Base-by-base conservation (phyloP, 2,329 filamentous ascomycete species). In the Teratosphaeria pseudoeucalypti region DNA sequence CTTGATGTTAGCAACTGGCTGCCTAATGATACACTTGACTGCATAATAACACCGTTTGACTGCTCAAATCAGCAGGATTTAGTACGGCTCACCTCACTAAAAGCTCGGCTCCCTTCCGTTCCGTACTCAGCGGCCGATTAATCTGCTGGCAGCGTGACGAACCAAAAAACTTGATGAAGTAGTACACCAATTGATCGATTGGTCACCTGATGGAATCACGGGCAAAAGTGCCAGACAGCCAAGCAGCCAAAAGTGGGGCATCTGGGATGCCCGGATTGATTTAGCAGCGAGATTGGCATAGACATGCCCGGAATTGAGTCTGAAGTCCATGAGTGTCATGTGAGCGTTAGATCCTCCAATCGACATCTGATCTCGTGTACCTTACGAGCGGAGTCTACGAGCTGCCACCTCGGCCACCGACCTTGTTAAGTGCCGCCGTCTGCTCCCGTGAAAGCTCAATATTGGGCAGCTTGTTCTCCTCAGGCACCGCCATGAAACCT, bases 401-500 rank as follows among this genome's bases (percentile, higher is more conserved):
- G 26, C 34, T 43, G 19, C 71, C 71, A 23, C 81, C 80, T 61
- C 81, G 75, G 23, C 81, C 81, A 58, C 81, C 84, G 70, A 79
- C 80, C 70, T 72, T 78, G 58, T 73, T 70, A 65, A 83, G 66
- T 11, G 79, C 79, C 67, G 76, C 74, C 65, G 74, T 77, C 67
- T 81, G 78, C 63, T 74, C 75, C 59, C 76, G 73, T 11, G 74
- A 74, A 32, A 84, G 67, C 58, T 75, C 68, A 9, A 77, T 70
- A 34, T 67, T 65, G 1, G 82, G 82, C 57, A 85, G 66, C 9
- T 61, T 60, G 14, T 59, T 16, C 10, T 63, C 70, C 0, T 68
- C 65, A 1, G 82, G 82, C 56, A 70, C 66, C 3, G 77, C 75
- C 70, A 89, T 78, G 73, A 89, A 89, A 5, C 83, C 83, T 62